These are phyloP conservation scores for Sisymbrium irio DNA, from an alignment of 345 rosid genomes.

Conservation along the genomic window DNA sequence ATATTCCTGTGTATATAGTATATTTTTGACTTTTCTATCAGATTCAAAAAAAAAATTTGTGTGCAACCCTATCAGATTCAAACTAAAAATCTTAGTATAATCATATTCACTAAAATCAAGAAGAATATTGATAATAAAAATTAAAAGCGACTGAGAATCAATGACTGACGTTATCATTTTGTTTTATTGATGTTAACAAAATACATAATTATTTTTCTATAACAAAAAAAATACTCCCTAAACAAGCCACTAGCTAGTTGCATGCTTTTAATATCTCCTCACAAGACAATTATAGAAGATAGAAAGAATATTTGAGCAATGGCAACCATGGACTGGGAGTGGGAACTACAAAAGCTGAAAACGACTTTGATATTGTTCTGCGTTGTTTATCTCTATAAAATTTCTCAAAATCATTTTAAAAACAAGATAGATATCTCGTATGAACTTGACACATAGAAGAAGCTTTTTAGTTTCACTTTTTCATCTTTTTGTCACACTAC, in stretches of 20 bases:
- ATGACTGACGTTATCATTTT: neutral
- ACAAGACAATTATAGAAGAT: conserved; percentile 5
- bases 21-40: neutral
- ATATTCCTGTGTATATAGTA: neutral
- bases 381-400: neutral
- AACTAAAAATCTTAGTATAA: conserved; percentile 1
- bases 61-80: too few species aligned
- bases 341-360: conserved; percentile 35
- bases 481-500: neutral
- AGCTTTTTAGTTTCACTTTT: neutral
- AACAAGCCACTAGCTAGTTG: conserved; percentile 20
- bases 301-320: conserved; percentile 5
- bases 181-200: neutral
- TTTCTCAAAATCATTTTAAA: neutral
- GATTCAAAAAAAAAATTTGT: conserved; percentile 4
- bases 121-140: neutral
- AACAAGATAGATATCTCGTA: neutral
- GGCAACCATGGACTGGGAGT: conserved; percentile 32
- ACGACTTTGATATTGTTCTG: conserved; percentile 30
- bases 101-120: neutral
- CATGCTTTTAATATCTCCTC: conserved; percentile 3
- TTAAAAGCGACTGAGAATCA: neutral
- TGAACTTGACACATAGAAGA: neutral
- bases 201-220: neutral
- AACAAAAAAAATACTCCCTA: neutral